Conservation (phyloP, 1,284 basidiomycete genomes). For the Cryptococcus sp. region DNA sequence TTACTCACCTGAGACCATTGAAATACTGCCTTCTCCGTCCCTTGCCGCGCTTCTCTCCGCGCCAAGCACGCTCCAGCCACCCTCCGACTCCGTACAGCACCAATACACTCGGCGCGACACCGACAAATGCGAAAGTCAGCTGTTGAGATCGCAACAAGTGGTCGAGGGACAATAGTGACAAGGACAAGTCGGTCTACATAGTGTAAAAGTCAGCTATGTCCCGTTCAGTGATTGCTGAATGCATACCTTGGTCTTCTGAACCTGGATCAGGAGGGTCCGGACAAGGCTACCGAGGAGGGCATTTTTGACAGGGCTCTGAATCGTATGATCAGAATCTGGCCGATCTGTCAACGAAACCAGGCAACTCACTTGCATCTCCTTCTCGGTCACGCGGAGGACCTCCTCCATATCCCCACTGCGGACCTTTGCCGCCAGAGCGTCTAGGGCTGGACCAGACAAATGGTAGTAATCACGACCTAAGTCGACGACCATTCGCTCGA, state of each 20-base stretch:
- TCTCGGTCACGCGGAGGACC: conserved; percentile 86
- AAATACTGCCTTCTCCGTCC: conserved; percentile 51
- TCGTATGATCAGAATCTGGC: background rate
- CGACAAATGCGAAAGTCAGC: conserved; percentile 95
- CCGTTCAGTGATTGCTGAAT: background rate
- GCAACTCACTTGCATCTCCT: conserved; percentile 70
- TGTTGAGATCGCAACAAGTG: conserved; percentile 92
- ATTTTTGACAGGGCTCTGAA: conserved; percentile 70
- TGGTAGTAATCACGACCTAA: conserved; percentile 74
- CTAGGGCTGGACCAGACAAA: conserved; percentile 62
- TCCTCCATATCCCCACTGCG: conserved; percentile 81
- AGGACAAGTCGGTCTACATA: conserved; percentile 83
- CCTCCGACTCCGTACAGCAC: conserved; percentile 72
- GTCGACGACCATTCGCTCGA: conserved; percentile 89
- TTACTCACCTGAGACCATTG: conserved; percentile 52
- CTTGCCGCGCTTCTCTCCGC: conserved; percentile 51
- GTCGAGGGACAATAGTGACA: conserved; percentile 76
- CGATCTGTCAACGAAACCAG: background rate
- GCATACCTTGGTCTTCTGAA: conserved; percentile 91
- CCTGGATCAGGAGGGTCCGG: conserved; percentile 84
- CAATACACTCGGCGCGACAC: conserved; percentile 85
- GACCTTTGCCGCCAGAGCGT: conserved; percentile 66
- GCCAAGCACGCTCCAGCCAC: conserved; percentile 60
- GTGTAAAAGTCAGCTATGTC: background rate
- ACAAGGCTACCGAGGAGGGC: conserved; percentile 79